phyloP scores from a whole-genome alignment of 257 asterid genomes.

The Scutellaria galericulata region DNA sequence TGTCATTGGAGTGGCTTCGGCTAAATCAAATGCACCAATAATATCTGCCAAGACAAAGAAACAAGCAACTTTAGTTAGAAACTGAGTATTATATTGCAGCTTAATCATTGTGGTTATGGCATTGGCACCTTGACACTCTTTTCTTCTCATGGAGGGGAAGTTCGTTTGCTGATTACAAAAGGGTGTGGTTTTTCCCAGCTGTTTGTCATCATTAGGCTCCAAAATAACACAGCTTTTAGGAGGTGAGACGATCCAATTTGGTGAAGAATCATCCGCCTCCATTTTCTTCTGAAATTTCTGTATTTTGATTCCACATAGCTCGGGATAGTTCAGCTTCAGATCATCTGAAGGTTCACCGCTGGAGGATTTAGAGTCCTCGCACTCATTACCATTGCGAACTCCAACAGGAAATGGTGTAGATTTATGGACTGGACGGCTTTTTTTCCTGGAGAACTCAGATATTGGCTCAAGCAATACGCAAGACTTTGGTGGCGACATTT shows the following conservation, averaged over 20 bases:
- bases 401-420: conserved; percentile 66
- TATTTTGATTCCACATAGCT: conserved; percentile 60
- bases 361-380: conserved; percentile 68
- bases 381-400: conserved; percentile 40
- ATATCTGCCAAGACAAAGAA: conserved; percentile 39
- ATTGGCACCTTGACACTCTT: conserved; percentile 31
- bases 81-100: conserved; percentile 28
- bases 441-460: conserved; percentile 55
- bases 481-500: conserved; percentile 87
- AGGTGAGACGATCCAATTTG: conserved; percentile 77
- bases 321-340: conserved; percentile 60
- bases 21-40: conserved; percentile 40
- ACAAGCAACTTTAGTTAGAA: conserved; percentile 9
- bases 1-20: conserved; percentile 68
- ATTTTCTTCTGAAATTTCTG: conserved; percentile 45
- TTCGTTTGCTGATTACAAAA: conserved; percentile 22
- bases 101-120: conserved; percentile 29
- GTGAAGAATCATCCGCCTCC: conserved; percentile 69
- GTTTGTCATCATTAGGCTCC: conserved; percentile 67
- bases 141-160: conserved; percentile 17
- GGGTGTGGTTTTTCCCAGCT: conserved; percentile 5
- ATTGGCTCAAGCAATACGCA: conserved; percentile 82
- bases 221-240: conserved; percentile 84
- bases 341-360: conserved; percentile 48
- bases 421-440: conserved; percentile 42